Conservation (phyloP, 2,329 filamentous ascomycete genomes). For the Colletotrichum tropicicola region DNA sequence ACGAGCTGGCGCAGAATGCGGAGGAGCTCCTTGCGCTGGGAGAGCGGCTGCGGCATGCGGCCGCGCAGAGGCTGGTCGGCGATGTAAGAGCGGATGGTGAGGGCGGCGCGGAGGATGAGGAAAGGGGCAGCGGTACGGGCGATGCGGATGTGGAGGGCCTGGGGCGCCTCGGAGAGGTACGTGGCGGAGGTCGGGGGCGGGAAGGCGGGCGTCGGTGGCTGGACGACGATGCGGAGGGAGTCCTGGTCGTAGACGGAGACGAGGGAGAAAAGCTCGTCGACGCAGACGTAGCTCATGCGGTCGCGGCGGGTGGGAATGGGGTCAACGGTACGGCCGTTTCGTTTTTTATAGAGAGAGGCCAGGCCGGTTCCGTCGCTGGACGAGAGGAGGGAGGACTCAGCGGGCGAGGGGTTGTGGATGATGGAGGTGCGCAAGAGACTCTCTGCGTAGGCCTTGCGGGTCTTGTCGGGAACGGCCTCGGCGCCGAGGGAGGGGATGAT, state of each 20-base stretch:
- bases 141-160: conserved; percentile 63
- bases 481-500: conserved; percentile 80
- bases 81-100: conserved; percentile 85
- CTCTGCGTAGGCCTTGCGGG: conserved; percentile 75
- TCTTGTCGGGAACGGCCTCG: conserved; percentile 69
- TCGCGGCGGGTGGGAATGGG: conserved; percentile 71
- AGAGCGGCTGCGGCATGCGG: conserved; percentile 86
- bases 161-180: conserved; percentile 36
- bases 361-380: conserved; percentile 63
- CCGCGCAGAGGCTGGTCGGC: conserved; percentile 92
- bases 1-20: conserved; percentile 76
- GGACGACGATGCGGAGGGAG: conserved; percentile 48
- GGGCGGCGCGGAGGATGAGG: conserved; percentile 81
- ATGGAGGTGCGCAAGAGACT: conserved; percentile 85
- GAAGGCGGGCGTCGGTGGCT: conserved; percentile 54
- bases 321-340: conserved; percentile 77
- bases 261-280: conserved; percentile 80
- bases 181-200: conserved; percentile 35
- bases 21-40: conserved; percentile 80
- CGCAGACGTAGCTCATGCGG: conserved; percentile 81
- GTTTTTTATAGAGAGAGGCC: conserved; percentile 67
- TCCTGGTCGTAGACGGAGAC: conserved; percentile 60
- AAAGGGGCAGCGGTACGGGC: conserved; percentile 82
- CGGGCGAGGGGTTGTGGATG: conserved; percentile 71
- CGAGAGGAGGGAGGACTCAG: conserved; percentile 64